A percentile compares a stretch with the other conserved stretches of the same genome.
Evolutionary conservation across 2,329 filamentous ascomycete genomes (phyloP).

Genomic region (Westerdykella aurantiaca): DNA sequence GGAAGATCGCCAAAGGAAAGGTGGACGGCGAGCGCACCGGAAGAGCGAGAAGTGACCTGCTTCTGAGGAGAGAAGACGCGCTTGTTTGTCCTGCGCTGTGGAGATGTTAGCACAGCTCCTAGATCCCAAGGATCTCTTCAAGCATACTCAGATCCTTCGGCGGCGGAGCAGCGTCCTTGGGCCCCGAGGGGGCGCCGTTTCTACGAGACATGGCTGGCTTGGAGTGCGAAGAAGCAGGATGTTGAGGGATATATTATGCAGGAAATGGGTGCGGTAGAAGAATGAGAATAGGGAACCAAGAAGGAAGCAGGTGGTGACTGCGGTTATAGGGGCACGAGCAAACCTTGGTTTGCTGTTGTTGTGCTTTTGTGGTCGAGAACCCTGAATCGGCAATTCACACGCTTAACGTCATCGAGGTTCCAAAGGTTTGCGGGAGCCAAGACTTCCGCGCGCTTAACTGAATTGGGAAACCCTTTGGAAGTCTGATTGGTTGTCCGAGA

Average conservation of each 20-base stretch:
- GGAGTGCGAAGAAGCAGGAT: background rate
- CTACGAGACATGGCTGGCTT: constrained; percentile 56
- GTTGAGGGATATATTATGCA: background rate
- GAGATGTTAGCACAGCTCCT: constrained; percentile 7
- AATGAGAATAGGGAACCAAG: background rate
- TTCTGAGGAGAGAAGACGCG: constrained; percentile 62
- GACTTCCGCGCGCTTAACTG: background rate
- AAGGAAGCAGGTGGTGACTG: background rate
- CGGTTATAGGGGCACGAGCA: too few species aligned
- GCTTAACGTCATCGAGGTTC: background rate
- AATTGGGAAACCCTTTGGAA: too few species aligned
- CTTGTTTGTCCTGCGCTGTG: constrained; percentile 68
- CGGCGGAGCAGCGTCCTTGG: constrained; percentile 31
- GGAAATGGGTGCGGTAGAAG: background rate
- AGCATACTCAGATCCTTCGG: constrained; percentile 42
- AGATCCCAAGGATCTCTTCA: background rate
- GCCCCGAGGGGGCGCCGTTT: constrained; percentile 48
- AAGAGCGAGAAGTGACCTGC: constrained; percentile 64
- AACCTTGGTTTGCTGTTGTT: background rate
- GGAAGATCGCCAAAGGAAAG: background rate
- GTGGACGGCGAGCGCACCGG: constrained; percentile 18
- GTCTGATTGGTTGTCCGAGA: too few species aligned
- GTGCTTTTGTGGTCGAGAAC: background rate
- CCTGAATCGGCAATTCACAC: background rate
- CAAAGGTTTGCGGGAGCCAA: background rate